phyloP scores from a whole-genome alignment of 805 yeast genomes.

The Saccharomycopsis fibuligera region DNA sequence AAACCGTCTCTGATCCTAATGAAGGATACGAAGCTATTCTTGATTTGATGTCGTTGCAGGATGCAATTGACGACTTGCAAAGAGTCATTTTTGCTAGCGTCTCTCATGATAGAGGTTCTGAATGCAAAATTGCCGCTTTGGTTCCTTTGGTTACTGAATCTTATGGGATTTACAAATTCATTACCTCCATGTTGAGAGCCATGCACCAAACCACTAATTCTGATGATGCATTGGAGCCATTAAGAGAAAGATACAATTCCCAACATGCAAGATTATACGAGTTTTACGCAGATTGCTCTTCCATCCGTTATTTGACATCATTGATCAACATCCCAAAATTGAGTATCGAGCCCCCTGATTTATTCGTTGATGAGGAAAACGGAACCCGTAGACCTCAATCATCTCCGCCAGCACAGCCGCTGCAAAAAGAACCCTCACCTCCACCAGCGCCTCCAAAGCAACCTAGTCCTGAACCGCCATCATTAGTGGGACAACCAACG shows the following conservation, averaged over 20 bases:
- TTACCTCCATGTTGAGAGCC: slow-evolving; percentile 86
- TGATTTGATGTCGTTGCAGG: slow-evolving; percentile 83
- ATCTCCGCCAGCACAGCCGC: slow-evolving; percentile 26
- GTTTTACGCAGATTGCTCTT: slow-evolving; percentile 85
- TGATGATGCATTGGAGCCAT: slow-evolving; percentile 70
- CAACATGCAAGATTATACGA: slow-evolving; percentile 66
- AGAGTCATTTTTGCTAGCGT: slow-evolving; percentile 69
- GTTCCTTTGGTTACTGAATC: slow-evolving; percentile 89
- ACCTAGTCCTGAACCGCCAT: slow-evolving; percentile 30
- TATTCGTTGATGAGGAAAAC: slow-evolving; percentile 26
- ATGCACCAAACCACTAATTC: slow-evolving; percentile 67
- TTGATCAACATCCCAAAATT: slow-evolving; percentile 21
- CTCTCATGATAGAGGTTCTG: slow-evolving; percentile 47
- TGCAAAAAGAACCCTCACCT: slow-evolving; percentile 41
- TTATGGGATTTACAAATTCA: slow-evolving; percentile 85
- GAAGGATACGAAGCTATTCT: slow-evolving; percentile 89
- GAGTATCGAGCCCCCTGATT: slow-evolving; percentile 30
- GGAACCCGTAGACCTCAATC: slow-evolving; percentile 16
- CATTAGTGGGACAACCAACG: slow-evolving; percentile 43
- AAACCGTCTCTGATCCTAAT: slow-evolving; percentile 86
- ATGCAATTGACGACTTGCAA: slow-evolving; percentile 71
- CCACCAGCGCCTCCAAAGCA: slow-evolving; percentile 30
- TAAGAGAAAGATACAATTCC: slow-evolving; percentile 61
- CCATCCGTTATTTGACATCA: slow-evolving; percentile 29
- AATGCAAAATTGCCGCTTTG: slow-evolving; percentile 78